Evolutionary conservation across 345 rosid species (phyloP).

Genomic region (Moringa oleifera): DNA sequence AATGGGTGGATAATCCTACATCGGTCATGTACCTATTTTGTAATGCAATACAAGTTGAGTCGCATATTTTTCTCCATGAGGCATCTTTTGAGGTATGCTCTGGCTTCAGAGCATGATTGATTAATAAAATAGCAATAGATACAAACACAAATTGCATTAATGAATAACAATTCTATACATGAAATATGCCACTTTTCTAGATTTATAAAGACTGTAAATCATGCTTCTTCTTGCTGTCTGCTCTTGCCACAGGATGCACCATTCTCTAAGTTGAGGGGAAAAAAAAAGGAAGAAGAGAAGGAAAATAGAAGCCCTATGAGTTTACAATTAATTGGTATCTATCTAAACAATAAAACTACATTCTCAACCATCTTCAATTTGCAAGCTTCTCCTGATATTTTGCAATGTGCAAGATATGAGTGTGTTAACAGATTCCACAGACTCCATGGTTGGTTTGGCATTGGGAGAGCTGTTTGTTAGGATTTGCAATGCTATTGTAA

Average conservation of each 20-base stretch:
- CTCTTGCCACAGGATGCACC: constrained; percentile 4
- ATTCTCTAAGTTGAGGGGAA: constrained; percentile 16
- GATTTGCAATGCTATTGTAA: constrained; percentile 80
- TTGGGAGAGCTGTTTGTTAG: constrained; percentile 61
- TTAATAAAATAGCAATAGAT: constrained; percentile 3
- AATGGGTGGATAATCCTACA: too few species aligned
- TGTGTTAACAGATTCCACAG: constrained; percentile 74
- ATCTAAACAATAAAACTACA: constrained; percentile 11
- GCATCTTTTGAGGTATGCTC: too few species aligned
- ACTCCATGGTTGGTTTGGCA: constrained; percentile 63
- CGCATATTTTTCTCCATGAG: too few species aligned
- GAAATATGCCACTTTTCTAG: constrained; percentile 14
- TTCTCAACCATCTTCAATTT: constrained; percentile 68
- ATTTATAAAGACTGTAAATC: constrained; percentile 7
- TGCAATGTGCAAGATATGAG: constrained; percentile 71
- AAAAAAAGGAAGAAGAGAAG: neutral
- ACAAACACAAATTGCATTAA: constrained; percentile 9
- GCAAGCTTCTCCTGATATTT: constrained; percentile 74
- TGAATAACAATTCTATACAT: constrained; percentile 21
- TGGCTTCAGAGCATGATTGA: neutral
- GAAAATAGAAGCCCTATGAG: constrained; percentile 16
- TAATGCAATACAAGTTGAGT: too few species aligned
- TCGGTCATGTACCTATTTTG: too few species aligned
- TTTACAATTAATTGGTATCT: constrained; percentile 23
- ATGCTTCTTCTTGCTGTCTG: constrained; percentile 1